Percentiles rank a stretch among this genome's conserved stretches.
Conservation (phyloP, 306 rosid genomes). For the Mimosa bimucronata region DNA sequence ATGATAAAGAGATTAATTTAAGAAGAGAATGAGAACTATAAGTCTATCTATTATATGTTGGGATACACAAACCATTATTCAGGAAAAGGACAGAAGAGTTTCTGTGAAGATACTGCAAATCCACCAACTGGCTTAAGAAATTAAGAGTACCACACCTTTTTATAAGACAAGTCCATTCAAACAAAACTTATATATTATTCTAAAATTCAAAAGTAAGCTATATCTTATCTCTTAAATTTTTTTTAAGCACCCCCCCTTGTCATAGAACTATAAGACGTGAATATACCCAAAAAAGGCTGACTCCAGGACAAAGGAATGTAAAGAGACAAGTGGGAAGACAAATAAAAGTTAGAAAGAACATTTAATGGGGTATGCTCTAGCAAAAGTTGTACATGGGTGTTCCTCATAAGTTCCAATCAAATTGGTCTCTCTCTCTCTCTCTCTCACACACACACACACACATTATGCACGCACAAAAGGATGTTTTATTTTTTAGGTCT, state of each 20-base stretch:
- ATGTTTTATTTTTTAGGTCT: slow-evolving; percentile 57
- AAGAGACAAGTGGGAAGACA: slow-evolving; percentile 48
- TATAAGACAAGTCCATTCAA: slow-evolving; percentile 55
- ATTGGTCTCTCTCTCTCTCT: slow-evolving; percentile 40
- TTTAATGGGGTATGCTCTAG: slow-evolving; percentile 41
- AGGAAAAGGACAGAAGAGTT: slow-evolving; percentile 37
- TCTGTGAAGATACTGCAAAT: slow-evolving; percentile 42
- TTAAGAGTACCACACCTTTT: slow-evolving; percentile 57
- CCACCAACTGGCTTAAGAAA: slow-evolving; percentile 39
- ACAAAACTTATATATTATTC: slow-evolving; percentile 38
- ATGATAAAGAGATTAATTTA: slow-evolving; percentile 5
- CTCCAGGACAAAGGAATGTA: slow-evolving; percentile 45
- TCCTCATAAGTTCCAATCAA: slow-evolving; percentile 55
- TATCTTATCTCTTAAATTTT: slow-evolving; percentile 51
- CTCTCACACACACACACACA: slow-evolving; percentile 5
- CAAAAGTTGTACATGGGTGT: slow-evolving; percentile 48
- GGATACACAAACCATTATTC: slow-evolving; percentile 29
- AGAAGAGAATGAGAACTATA: neutral
- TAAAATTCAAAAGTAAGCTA: slow-evolving; percentile 44
- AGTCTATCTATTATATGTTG: slow-evolving; percentile 14
- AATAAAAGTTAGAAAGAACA: slow-evolving; percentile 43
- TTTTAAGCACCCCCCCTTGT: slow-evolving; percentile 27
- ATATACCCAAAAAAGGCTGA: slow-evolving; percentile 42
- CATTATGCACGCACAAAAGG: slow-evolving; percentile 27
- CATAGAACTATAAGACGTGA: slow-evolving; percentile 39